A percentile compares a stretch with the other conserved stretches of the same genome.
Evolutionary conservation across 1,139 yeast genomes (phyloP).

Genomic region (Hemisphaericaspora lyxosophila): DNA sequence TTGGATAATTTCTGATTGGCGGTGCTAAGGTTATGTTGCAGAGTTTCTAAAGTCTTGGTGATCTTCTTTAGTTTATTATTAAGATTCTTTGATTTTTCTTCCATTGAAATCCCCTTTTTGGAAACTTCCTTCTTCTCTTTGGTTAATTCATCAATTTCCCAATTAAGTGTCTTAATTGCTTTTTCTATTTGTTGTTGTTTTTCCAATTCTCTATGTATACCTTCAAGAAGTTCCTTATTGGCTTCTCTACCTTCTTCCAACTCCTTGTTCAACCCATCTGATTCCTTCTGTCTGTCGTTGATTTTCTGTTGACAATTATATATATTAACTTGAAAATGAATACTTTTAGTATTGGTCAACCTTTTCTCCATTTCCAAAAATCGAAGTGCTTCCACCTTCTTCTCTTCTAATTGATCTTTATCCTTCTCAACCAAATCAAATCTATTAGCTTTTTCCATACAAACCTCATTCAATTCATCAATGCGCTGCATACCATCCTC

Average conservation of each 20-base stretch:
- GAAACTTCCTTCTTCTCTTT: slow-evolving; percentile 32
- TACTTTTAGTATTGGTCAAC: slow-evolving; percentile 53
- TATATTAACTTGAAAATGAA: slow-evolving; percentile 57
- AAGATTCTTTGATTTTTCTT: slow-evolving; percentile 71
- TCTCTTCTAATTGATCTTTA: slow-evolving; percentile 64
- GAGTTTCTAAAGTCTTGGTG: slow-evolving; percentile 45
- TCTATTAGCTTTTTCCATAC: slow-evolving; percentile 78
- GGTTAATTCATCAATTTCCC: slow-evolving; percentile 25
- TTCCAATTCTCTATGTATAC: slow-evolving; percentile 28
- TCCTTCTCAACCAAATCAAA: slow-evolving; percentile 80
- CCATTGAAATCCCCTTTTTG: slow-evolving; percentile 61
- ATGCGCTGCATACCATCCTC: slow-evolving; percentile 62
- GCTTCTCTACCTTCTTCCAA: slow-evolving; percentile 50
- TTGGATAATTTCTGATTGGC: slow-evolving; percentile 49
- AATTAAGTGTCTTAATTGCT: slow-evolving; percentile 28
- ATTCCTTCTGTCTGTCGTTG: slow-evolving; percentile 33
- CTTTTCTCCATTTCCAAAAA: slow-evolving; percentile 67
- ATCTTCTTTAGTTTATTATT: slow-evolving; percentile 61
- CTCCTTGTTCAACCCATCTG: slow-evolving; percentile 39
- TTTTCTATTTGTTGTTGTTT: slow-evolving; percentile 32
- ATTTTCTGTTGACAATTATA: slow-evolving; percentile 41
- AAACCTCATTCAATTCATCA: slow-evolving; percentile 72
- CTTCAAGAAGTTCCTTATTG: slow-evolving; percentile 41
- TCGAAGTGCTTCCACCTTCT: slow-evolving; percentile 67
- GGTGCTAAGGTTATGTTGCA: slow-evolving; percentile 37